Base-by-base conservation (phyloP, 2,329 filamentous ascomycete genomes). In the Fusarium scirpi region DNA sequence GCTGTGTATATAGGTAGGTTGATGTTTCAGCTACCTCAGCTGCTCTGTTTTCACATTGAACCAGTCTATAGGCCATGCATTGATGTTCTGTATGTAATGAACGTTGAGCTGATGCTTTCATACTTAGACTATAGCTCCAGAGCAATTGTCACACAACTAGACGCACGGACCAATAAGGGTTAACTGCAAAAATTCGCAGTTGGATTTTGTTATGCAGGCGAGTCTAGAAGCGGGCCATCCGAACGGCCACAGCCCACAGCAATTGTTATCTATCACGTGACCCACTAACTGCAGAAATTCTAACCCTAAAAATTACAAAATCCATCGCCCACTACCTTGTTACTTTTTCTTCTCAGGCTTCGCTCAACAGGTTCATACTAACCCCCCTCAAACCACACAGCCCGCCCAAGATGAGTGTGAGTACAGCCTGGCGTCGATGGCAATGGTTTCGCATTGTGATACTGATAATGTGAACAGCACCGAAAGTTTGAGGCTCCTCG, bases 401-500 rank as follows among this genome's bases (percentile, higher is more conserved):
- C 75, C 66, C 75, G 77, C 75, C 74, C 79, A 81, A 79, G 71
- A 82, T 82, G 80, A 81, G 79, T 82, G 80, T 82, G 76, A 76
- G 80, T 80, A 57, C 27, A 46, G 49, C 47, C 55, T 73, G 20
- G 24, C 13, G 25, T 27, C 41, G 43, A 44, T 30, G 58, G 73
- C 73, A 76, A 73, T 75, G 67, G 74, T 72, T 81, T 83, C 20
- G 18, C 22, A 46, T 53, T 44, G 58, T 67, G 62, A 63, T 27
- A 62, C 62, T 72, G 55, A 75, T 67, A 46, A 55, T 46, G 34
- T 46, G n/a, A 65, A 76, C 58, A 82, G 82, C 85, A 87, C 83
- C 84, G 85, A 78, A 87, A 88, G 85, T 88, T 83, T 81, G 86
- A 97, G 90, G 94, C 94, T 83, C 94, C 94, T 82, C 92, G 95